Evolutionary conservation across 768 basidiomycete species (phyloP).

Genomic region (Hysterangium stoloniferum): DNA sequence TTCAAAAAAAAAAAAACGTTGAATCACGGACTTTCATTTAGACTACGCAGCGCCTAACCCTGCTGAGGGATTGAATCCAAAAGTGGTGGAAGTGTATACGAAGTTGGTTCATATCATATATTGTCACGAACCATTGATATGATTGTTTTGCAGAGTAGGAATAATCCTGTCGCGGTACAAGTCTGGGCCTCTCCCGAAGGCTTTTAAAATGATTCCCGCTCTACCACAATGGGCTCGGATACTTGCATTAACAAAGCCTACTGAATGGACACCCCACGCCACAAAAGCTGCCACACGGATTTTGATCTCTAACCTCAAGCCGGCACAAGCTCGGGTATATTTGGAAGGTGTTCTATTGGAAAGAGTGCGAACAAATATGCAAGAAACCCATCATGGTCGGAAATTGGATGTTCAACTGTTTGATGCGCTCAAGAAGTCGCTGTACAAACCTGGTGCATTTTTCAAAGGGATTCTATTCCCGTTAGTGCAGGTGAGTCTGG

Average conservation of each 20-base stretch:
- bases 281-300: conserved; percentile 91
- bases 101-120: conserved; percentile 48
- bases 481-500: conserved; percentile 68
- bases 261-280: conserved; percentile 94
- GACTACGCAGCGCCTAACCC: conserved; percentile 51
- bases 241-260: conserved; percentile 85
- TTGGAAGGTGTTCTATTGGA: conserved; percentile 87
- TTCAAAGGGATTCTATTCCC: conserved; percentile 98
- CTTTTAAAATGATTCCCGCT: conserved; percentile 97
- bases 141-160: conserved; percentile 55
- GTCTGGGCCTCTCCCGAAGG: conserved; percentile 90
- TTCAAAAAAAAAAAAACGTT: neutral
- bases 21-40: conserved; percentile 17
- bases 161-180: conserved; percentile 80
- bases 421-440: conserved; percentile 80
- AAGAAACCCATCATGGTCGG: conserved; percentile 46
- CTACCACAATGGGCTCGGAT: conserved; percentile 95
- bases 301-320: conserved; percentile 96
- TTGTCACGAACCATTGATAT: neutral
- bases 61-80: conserved; percentile 81
- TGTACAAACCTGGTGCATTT: conserved; percentile 97
- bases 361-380: conserved; percentile 83
- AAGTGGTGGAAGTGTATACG: conserved; percentile 86
- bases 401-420: conserved; percentile 93
- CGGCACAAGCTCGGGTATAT: conserved; percentile 87